These are phyloP conservation scores for Sedum album DNA, from an alignment of 164 flowering plant genomes.

Conservation along the genomic window DNA sequence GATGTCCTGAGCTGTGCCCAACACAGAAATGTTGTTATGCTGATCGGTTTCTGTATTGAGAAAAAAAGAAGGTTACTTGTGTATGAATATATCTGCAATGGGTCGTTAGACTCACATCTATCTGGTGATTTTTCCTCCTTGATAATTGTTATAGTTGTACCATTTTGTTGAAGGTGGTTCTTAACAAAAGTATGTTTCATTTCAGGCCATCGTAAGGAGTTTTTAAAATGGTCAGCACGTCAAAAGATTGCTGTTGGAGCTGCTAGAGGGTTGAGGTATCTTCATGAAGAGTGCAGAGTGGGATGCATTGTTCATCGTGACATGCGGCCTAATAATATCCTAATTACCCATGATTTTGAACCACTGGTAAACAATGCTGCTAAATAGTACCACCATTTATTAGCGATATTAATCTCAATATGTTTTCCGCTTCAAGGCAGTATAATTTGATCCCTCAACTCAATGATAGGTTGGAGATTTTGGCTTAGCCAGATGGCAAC, in stretches of 20 bases:
- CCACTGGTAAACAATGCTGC: conserved; percentile 32
- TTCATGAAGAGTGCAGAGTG: conserved; percentile 71
- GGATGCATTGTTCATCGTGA: conserved; percentile 76
- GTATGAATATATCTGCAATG: conserved; percentile 55
- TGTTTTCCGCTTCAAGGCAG: neutral
- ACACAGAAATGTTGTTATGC: conserved; percentile 56
- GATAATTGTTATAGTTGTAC: neutral
- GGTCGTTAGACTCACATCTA: conserved; percentile 51
- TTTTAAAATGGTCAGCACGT: conserved; percentile 52
- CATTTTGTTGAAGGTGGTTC: neutral
- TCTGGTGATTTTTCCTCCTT: conserved; percentile 26
- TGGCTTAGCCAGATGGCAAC: conserved; percentile 96
- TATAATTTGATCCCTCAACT: neutral
- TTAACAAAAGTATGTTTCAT: neutral
- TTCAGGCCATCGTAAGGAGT: conserved; percentile 36
- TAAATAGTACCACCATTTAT: too few species aligned
- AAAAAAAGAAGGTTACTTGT: conserved; percentile 42
- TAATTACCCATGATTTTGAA: conserved; percentile 63
- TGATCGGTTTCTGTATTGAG: conserved; percentile 53
- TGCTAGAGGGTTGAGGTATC: conserved; percentile 58
- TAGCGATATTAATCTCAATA: too few species aligned
- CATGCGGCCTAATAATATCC: conserved; percentile 69
- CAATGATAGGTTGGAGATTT: conserved; percentile 84
- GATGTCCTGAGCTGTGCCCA: conserved; percentile 63
- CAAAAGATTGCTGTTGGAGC: conserved; percentile 64